These are phyloP conservation scores for Solanum stenotomum DNA, from an alignment of 257 asterid genomes.

Conservation along the genomic window DNA sequence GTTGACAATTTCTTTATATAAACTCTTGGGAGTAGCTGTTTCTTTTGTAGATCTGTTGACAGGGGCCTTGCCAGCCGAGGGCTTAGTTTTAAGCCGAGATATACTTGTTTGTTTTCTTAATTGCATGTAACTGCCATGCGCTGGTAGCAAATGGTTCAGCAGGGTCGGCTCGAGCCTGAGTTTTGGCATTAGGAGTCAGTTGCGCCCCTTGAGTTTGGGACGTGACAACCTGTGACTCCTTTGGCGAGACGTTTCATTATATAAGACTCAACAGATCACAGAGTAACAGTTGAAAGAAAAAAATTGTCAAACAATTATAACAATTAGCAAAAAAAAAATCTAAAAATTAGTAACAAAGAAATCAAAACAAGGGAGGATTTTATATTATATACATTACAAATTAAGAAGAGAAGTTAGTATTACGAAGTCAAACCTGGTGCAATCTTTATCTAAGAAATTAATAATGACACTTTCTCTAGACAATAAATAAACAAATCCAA, in stretches of 20 bases:
- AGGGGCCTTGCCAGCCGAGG: too few species aligned
- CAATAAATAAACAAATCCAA: not conserved
- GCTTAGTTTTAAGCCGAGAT: too few species aligned
- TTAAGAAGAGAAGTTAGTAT: not conserved
- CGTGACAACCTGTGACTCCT: not conserved
- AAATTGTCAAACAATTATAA: not conserved
- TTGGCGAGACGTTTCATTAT: slow-evolving; percentile 23
- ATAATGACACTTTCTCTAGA: not conserved
- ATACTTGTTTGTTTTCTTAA: too few species aligned
- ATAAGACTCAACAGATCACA: slow-evolving; percentile 10
- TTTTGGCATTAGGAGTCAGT: too few species aligned
- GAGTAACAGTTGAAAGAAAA: not conserved
- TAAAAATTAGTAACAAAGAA: not conserved
- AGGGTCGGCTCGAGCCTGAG: too few species aligned
- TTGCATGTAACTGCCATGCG: too few species aligned
- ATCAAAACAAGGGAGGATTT: not conserved
- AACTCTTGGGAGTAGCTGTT: too few species aligned
- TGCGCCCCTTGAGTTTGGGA: too few species aligned
- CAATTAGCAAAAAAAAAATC: not conserved
- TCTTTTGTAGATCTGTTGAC: too few species aligned
- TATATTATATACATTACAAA: not conserved
- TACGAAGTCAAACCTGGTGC: not conserved
- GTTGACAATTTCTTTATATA: too few species aligned
- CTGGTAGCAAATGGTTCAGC: too few species aligned
- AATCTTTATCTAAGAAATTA: not conserved